Conservation (phyloP, 2,329 filamentous ascomycete genomes). For the Pseudogymnoascus sp. region DNA sequence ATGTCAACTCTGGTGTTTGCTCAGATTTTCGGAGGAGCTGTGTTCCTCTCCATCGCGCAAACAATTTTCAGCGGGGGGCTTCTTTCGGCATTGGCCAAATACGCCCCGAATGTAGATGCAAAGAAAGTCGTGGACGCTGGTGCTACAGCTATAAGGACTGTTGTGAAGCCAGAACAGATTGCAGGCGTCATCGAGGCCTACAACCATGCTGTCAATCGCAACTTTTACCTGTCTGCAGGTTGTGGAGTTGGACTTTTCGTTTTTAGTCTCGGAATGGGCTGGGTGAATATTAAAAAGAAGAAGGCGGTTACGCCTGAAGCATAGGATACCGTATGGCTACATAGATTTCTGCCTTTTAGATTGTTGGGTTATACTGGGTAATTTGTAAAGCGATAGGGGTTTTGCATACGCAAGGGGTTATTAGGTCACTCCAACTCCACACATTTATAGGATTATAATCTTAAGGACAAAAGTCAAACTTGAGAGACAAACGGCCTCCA, state of each 20-base stretch:
- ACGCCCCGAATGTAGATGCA: constrained; percentile 29
- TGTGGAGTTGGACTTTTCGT: constrained; percentile 14
- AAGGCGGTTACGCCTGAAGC: constrained; percentile 10
- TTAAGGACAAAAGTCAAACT: background rate
- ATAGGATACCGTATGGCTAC: background rate
- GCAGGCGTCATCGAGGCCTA: constrained; percentile 36
- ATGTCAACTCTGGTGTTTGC: constrained; percentile 31
- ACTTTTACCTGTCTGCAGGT: constrained; percentile 20
- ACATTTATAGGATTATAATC: background rate
- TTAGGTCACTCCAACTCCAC: background rate
- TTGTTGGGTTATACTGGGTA: background rate
- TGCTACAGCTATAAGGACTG: constrained; percentile 32
- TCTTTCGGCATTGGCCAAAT: constrained; percentile 24
- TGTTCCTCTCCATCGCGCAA: constrained; percentile 27
- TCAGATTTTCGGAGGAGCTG: constrained; percentile 26
- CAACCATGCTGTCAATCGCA: constrained; percentile 24
- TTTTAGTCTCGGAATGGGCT: constrained; percentile 37
- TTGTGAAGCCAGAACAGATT: constrained; percentile 29
- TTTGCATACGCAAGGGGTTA: background rate
- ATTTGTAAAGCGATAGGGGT: background rate
- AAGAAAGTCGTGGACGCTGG: constrained; percentile 33
- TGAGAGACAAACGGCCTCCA: background rate
- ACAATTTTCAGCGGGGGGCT: constrained; percentile 25
- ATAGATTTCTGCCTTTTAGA: background rate
- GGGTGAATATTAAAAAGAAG: constrained; percentile 38